A percentile compares a stretch with the other conserved stretches of the same genome.
Conservation (phyloP, 768 basidiomycete genomes). For the Xerocomellus intermedius region DNA sequence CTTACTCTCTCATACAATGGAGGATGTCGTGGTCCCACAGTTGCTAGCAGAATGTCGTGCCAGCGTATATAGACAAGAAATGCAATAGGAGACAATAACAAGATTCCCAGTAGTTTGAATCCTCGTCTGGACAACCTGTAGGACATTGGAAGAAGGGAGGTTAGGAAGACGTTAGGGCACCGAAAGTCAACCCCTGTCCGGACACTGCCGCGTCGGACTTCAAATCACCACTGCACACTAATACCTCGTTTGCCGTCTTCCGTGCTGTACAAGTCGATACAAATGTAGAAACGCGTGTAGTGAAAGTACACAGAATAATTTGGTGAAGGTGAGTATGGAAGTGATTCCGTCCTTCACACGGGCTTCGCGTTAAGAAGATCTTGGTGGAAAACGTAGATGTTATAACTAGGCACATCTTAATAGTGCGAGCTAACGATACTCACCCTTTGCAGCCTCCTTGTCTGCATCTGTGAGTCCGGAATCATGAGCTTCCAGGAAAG, state of each 20-base stretch:
- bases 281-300: conserved; percentile 8
- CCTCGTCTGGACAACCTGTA: conserved; percentile 26
- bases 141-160: conserved; percentile 12
- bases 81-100: conserved; percentile 6
- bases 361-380: conserved; percentile 63
- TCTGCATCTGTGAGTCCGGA: conserved; percentile 79
- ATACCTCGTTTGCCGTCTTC: too few species aligned
- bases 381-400: conserved; percentile 19
- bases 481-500: conserved; percentile 93
- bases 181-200: too few species aligned
- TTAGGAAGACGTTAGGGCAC: not conserved
- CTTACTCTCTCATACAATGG: conserved; percentile 43
- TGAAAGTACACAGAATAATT: conserved; percentile 16
- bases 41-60: not conserved
- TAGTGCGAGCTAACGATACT: conserved; percentile 15
- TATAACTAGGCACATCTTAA: not conserved
- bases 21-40: conserved; percentile 23
- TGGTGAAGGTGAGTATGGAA: not conserved
- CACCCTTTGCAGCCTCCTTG: conserved; percentile 74
- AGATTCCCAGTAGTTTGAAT: conserved; percentile 10
- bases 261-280: conserved; percentile 3
- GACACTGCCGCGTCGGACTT: too few species aligned
- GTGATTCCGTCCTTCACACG: conserved; percentile 26
- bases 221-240: too few species aligned
- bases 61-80: conserved; percentile 13